These are phyloP conservation scores for Albifimbria verrucaria DNA, from an alignment of 2,329 filamentous ascomycete genomes.

Conservation along the genomic window DNA sequence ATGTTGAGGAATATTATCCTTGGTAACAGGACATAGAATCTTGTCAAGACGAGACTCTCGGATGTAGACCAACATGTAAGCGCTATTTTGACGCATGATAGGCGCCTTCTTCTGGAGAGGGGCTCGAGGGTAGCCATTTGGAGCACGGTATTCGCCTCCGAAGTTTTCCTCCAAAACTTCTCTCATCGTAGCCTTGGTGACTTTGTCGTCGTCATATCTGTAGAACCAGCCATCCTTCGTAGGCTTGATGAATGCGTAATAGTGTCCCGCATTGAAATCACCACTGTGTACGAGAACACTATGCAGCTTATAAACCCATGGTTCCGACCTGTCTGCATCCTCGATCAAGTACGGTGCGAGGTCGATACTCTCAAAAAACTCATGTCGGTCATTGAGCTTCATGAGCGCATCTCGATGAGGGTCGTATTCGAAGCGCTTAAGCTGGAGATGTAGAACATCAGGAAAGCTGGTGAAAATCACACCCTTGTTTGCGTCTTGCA, in stretches of 20 bases:
- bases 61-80: conserved; percentile 99
- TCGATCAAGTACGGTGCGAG: conserved; percentile 84
- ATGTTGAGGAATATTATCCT: conserved; percentile 77
- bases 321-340: conserved; percentile 80
- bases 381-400: conserved; percentile 94
- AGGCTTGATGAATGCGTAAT: conserved; percentile 96
- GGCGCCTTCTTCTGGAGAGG: conserved; percentile 53
- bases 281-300: conserved; percentile 95
- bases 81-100: conserved; percentile 70
- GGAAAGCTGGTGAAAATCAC: conserved; percentile 97
- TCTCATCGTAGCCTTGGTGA: conserved; percentile 86
- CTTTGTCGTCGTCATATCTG: conserved; percentile 95
- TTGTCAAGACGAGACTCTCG: conserved; percentile 81
- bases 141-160: conserved; percentile 73
- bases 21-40: conserved; percentile 72
- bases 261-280: conserved; percentile 94
- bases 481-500: conserved; percentile 96
- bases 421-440: conserved; percentile 98
- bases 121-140: conserved; percentile 44
- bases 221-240: conserved; percentile 92
- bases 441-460: conserved; percentile 87
- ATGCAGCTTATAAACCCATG: conserved; percentile 90
- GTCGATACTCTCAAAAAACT: conserved; percentile 82
- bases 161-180: conserved; percentile 97
- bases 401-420: conserved; percentile 96